phyloP scores from a whole-genome alignment of 2,329 filamentous ascomycete species.

The Cadophora luteo-olivacea region DNA sequence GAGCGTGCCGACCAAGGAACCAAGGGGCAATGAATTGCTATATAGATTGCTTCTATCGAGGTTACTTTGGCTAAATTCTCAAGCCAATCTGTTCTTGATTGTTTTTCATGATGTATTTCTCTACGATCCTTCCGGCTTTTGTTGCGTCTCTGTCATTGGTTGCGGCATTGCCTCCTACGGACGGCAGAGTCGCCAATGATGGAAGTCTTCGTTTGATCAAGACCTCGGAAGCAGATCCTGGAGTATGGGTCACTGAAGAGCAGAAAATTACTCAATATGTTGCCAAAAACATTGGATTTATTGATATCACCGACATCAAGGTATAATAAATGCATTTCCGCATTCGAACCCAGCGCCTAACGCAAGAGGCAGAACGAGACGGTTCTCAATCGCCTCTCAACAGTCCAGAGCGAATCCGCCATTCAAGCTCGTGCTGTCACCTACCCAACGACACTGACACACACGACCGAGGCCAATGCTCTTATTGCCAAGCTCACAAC shows the following conservation, averaged over 20 bases:
- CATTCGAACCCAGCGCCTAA: not conserved
- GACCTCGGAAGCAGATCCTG: conserved; percentile 29
- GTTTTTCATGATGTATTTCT: conserved; percentile 12
- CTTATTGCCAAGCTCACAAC: conserved; percentile 21
- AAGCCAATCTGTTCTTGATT: not conserved
- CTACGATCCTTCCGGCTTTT: conserved; percentile 9
- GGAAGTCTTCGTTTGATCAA: conserved; percentile 27
- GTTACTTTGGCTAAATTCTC: not conserved
- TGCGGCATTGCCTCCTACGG: conserved; percentile 2
- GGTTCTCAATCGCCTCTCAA: conserved; percentile 14
- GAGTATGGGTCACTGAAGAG: conserved; percentile 30
- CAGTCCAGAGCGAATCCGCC: not conserved
- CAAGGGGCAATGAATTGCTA: not conserved
- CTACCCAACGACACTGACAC: conserved; percentile 25
- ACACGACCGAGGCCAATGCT: conserved; percentile 25
- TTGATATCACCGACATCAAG: conserved; percentile 31
- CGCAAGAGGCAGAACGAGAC: conserved; percentile 2
- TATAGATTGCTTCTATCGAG: conserved; percentile 8
- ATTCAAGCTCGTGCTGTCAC: conserved; percentile 24
- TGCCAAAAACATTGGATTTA: conserved; percentile 29
- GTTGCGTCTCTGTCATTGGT: conserved; percentile 14
- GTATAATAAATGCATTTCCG: not conserved
- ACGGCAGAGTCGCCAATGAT: conserved; percentile 10
- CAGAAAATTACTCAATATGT: conserved; percentile 30
- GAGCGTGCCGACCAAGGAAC: not conserved